phyloP scores from a whole-genome alignment of 75 land plant species.

The Pinus taeda region DNA sequence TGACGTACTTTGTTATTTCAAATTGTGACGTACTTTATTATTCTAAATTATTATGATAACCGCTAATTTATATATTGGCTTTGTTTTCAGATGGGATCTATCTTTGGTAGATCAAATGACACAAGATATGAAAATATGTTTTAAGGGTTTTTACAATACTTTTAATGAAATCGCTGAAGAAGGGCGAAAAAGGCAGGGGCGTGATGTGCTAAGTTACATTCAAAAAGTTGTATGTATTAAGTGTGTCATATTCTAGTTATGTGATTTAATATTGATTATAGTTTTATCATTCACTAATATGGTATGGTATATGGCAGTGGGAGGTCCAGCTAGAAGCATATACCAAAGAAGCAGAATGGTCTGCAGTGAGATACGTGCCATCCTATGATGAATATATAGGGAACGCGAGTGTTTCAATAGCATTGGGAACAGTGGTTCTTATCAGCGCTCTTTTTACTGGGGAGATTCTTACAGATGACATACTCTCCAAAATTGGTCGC shows the following conservation, averaged over 20 bases:
- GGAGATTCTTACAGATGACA: conserved; percentile 10
- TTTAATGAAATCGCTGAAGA: conserved; percentile 28
- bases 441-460: conserved; percentile 22
- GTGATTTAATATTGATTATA: neutral
- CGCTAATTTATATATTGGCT: neutral
- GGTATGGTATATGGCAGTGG: conserved; percentile 28
- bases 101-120: conserved; percentile 12
- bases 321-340: conserved; percentile 26
- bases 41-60: neutral
- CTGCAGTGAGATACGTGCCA: conserved; percentile 21
- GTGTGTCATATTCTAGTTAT: neutral
- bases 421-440: conserved; percentile 21
- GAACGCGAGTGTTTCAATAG: conserved; percentile 28
- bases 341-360: conserved; percentile 56
- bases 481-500: conserved; percentile 12
- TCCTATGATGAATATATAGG: conserved; percentile 42
- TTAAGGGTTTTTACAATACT: conserved; percentile 18
- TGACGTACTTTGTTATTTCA: no score
- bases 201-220: neutral
- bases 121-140: conserved; percentile 29
- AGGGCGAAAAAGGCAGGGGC: conserved; percentile 16
- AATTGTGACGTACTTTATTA: no score
- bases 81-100: conserved; percentile 35
- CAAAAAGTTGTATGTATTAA: neutral
- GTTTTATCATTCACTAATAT: neutral